phyloP scores from a whole-genome alignment of 2,329 filamentous ascomycete species.

The Fusarium vanettenii region DNA sequence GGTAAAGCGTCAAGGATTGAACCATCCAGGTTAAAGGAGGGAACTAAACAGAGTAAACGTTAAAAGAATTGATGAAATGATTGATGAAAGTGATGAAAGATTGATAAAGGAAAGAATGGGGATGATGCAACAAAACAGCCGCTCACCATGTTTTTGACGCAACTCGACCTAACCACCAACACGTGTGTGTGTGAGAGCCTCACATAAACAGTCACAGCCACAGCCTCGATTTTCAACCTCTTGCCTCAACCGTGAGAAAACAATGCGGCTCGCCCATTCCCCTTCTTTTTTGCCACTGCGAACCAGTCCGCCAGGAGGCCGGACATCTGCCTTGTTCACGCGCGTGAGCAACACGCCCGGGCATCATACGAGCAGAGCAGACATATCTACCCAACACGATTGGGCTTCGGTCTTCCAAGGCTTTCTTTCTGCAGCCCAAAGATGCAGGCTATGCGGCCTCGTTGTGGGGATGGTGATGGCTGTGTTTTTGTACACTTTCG shows the following conservation, averaged over 20 bases:
- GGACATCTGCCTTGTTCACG: background rate
- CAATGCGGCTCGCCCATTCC: background rate
- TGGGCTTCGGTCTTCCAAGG: background rate
- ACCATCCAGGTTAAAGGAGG: background rate
- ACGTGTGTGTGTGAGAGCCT: background rate
- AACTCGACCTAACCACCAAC: background rate
- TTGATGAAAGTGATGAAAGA: background rate
- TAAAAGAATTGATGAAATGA: background rate
- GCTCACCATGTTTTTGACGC: background rate
- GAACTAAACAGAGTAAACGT: background rate
- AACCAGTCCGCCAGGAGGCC: background rate
- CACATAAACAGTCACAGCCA: background rate
- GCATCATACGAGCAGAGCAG: background rate
- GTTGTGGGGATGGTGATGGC: background rate
- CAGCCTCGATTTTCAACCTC: background rate
- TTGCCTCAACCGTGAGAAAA: background rate
- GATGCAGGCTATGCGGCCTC: background rate
- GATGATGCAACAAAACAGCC: background rate
- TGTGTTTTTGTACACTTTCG: background rate
- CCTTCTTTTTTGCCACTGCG: background rate
- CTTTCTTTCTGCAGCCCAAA: background rate
- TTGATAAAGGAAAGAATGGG: background rate
- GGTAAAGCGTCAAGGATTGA: background rate
- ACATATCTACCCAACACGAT: background rate
- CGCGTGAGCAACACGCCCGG: background rate